These are phyloP conservation scores for Pestalotiopsis sp. DNA, from an alignment of 2,329 filamentous ascomycete species.

Conservation along the genomic window DNA sequence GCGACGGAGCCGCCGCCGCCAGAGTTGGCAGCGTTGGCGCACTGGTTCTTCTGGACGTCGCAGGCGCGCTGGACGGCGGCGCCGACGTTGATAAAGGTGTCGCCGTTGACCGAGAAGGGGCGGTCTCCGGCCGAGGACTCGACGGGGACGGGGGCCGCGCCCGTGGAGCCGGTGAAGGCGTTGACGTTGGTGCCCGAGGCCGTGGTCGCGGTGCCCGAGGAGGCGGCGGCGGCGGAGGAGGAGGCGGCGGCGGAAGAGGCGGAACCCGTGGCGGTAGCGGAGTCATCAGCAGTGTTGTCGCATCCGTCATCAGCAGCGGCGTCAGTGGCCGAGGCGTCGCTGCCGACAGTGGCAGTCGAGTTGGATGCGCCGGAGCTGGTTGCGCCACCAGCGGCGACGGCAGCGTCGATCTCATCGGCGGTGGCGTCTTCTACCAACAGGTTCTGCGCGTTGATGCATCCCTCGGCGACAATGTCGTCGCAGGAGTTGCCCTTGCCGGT, in stretches of 20 bases:
- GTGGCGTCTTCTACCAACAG: conserved; percentile 58
- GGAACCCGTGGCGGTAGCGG: conserved; percentile 15
- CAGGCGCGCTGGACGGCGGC: conserved; percentile 52
- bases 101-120: conserved; percentile 56
- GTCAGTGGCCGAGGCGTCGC: conserved; percentile 17
- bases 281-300: conserved; percentile 16
- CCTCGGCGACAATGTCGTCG: conserved; percentile 50
- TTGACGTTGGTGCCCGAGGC: conserved; percentile 41
- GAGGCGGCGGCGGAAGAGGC: conserved; percentile 3
- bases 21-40: conserved; percentile 50
- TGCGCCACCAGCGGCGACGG: conserved; percentile 38
- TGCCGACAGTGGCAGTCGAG: too few species aligned
- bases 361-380: conserved; percentile 16
- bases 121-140: conserved; percentile 39
- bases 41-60: conserved; percentile 53
- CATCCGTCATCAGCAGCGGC: conserved; percentile 14
- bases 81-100: conserved; percentile 52
- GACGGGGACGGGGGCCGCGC: conserved; percentile 43
- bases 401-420: conserved; percentile 54
- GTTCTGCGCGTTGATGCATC: conserved; percentile 59
- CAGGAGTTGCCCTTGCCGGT: conserved; percentile 56
- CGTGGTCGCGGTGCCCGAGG: conserved; percentile 14
- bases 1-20: conserved; percentile 36
- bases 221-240: conserved; percentile 17
- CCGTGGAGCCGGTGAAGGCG: conserved; percentile 47